phyloP scores from a whole-genome alignment of 176 grass and related monocot genomes.

The Typha latifolia region DNA sequence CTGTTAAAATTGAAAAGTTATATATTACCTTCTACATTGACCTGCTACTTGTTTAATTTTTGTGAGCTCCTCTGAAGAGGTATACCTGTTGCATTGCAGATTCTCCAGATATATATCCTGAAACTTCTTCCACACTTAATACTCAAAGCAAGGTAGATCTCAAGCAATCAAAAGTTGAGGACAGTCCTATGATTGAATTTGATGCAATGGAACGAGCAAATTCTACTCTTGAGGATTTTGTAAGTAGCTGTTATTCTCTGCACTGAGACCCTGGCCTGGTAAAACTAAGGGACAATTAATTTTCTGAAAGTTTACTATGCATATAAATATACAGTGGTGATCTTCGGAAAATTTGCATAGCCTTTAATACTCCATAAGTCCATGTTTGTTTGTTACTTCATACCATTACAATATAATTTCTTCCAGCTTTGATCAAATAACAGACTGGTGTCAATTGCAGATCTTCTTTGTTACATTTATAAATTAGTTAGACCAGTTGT shows the following conservation, averaged over 20 bases:
- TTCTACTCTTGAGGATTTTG: constrained; percentile 91
- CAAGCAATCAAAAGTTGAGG: constrained; percentile 15
- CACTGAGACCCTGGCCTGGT: too few relatives aligned
- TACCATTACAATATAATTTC: background rate
- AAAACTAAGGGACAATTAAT: too few relatives aligned
- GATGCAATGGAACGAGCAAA: constrained; percentile 64
- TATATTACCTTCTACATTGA: background rate
- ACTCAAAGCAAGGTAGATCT: constrained; percentile 4
- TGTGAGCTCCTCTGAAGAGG: background rate
- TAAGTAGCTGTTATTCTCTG: constrained; percentile 25
- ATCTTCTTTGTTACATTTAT: too few relatives aligned
- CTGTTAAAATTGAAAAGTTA: too few relatives aligned
- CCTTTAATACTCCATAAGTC: too few relatives aligned
- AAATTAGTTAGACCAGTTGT: too few relatives aligned
- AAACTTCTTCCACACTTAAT: constrained; percentile 6
- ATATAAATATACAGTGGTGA: too few relatives aligned
- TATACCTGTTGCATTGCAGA: constrained; percentile 18
- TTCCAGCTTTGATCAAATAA: background rate
- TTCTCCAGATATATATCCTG: constrained; percentile 18
- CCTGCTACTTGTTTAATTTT: constrained; percentile 1
- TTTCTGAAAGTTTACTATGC: background rate
- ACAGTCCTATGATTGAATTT: constrained; percentile 48
- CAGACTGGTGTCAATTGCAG: too few relatives aligned
- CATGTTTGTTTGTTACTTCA: too few relatives aligned
- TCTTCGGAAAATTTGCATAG: too few relatives aligned